These are phyloP conservation scores for Crithidia expoeki DNA, from an alignment of 208 protist species.

Conservation along the genomic window DNA sequence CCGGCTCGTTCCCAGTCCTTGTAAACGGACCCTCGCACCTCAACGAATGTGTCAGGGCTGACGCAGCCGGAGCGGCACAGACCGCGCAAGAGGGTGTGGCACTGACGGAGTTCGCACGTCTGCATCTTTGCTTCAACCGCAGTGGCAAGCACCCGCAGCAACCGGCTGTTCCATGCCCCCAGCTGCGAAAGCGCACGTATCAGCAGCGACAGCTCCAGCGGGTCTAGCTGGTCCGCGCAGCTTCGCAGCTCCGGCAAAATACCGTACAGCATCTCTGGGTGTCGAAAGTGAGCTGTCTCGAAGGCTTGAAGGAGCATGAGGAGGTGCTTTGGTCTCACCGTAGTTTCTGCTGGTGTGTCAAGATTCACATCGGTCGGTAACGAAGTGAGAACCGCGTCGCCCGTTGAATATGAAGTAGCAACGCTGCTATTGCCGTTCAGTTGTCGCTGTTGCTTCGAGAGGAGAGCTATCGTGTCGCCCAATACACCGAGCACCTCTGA, in stretches of 20 bases:
- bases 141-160: constrained; percentile 45
- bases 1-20: constrained; percentile 14
- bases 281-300: constrained; percentile 45
- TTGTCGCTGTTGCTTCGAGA: constrained; percentile 19
- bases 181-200: constrained; percentile 65
- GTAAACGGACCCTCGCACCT: constrained; percentile 15
- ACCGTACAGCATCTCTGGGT: constrained; percentile 63
- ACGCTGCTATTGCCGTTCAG: neutral
- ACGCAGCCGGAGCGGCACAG: constrained; percentile 70
- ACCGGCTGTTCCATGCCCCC: constrained; percentile 72
- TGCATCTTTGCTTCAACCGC: constrained; percentile 45
- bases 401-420: neutral
- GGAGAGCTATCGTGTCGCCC: constrained; percentile 29
- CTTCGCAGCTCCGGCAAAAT: constrained; percentile 55
- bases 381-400: neutral
- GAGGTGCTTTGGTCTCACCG: constrained; percentile 57
- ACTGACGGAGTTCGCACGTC: constrained; percentile 58
- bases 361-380: neutral
- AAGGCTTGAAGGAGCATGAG: constrained; percentile 87
- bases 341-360: neutral
- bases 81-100: constrained; percentile 60
- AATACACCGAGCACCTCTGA: constrained; percentile 17
- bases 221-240: constrained; percentile 50
- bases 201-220: constrained; percentile 77
- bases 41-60: constrained; percentile 42